Evolutionary conservation across 2,329 filamentous ascomycete genomes (phyloP).

Genomic region (Pseudocercospora eumusae): DNA sequence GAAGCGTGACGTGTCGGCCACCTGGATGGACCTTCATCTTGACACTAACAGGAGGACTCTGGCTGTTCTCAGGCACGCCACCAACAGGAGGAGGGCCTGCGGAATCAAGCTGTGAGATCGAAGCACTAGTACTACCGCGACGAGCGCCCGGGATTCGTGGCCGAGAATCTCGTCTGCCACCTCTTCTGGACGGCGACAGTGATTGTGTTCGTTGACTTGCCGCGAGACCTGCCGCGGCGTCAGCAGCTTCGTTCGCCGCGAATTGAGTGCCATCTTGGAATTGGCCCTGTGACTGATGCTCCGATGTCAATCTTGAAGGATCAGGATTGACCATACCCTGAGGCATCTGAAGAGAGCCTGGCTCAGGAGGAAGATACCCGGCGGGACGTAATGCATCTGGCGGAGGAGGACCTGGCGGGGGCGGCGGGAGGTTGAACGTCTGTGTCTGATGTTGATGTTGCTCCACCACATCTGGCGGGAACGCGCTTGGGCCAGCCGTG

Average conservation of each 20-base stretch:
- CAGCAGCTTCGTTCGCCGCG: conserved; percentile 26
- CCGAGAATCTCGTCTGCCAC: conserved; percentile 14
- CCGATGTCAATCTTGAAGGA: conserved; percentile 38
- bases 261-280: conserved; percentile 19
- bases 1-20: conserved; percentile 63
- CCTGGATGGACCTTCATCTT: conserved; percentile 67
- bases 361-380: conserved; percentile 31
- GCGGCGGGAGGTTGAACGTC: conserved; percentile 32
- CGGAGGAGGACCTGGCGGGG: conserved; percentile 41
- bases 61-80: conserved; percentile 34
- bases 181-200: conserved; percentile 32
- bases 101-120: conserved; percentile 16
- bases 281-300: conserved; percentile 29
- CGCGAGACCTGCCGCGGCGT: conserved; percentile 29
- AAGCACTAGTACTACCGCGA: conserved; percentile 22
- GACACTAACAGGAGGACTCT: conserved; percentile 62
- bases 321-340: conserved; percentile 46
- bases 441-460: conserved; percentile 22
- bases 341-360: conserved; percentile 40
- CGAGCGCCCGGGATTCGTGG: conserved; percentile 23
- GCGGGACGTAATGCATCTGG: conserved; percentile 23
- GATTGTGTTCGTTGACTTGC: conserved; percentile 33
- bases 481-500: conserved; percentile 15
- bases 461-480: conserved; percentile 14
- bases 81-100: conserved; percentile 24